phyloP scores from a whole-genome alignment of 2,329 filamentous ascomycete genomes.

The Pseudogymnoascus sp. region DNA sequence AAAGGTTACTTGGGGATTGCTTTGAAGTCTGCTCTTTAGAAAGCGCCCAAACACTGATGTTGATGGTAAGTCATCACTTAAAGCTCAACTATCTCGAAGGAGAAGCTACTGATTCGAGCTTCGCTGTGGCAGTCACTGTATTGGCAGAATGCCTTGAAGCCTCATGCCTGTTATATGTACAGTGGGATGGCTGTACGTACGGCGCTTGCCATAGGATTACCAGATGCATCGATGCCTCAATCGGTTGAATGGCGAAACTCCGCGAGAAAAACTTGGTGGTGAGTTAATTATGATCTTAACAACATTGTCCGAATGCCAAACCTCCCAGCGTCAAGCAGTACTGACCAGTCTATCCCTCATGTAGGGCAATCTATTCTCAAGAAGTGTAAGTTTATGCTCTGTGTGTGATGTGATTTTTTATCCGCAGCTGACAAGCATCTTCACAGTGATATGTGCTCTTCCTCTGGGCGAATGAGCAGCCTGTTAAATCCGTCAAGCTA shows the following conservation, averaged over 20 bases:
- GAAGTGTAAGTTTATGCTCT: slow-evolving; percentile 11
- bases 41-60: neutral
- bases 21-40: neutral
- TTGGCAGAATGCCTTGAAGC: slow-evolving; percentile 28
- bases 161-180: slow-evolving; percentile 30
- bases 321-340: neutral
- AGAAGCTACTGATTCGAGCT: neutral
- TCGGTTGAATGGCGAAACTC: neutral
- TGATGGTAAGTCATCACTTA: neutral
- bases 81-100: neutral
- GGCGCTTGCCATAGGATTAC: slow-evolving; percentile 28
- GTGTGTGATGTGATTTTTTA: neutral
- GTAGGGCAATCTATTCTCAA: slow-evolving; percentile 10
- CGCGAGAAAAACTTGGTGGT: neutral
- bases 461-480: neutral
- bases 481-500: neutral
- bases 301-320: neutral
- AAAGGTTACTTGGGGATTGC: neutral
- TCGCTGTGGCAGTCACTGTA: slow-evolving; percentile 20
- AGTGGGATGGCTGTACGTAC: slow-evolving; percentile 30
- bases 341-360: neutral
- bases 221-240: slow-evolving; percentile 13
- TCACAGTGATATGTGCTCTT: neutral
- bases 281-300: neutral
- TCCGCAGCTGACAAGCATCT: neutral